Evolutionary conservation across 1,139 yeast genomes (phyloP).

Genomic region (Sugiyamaella novakii): DNA sequence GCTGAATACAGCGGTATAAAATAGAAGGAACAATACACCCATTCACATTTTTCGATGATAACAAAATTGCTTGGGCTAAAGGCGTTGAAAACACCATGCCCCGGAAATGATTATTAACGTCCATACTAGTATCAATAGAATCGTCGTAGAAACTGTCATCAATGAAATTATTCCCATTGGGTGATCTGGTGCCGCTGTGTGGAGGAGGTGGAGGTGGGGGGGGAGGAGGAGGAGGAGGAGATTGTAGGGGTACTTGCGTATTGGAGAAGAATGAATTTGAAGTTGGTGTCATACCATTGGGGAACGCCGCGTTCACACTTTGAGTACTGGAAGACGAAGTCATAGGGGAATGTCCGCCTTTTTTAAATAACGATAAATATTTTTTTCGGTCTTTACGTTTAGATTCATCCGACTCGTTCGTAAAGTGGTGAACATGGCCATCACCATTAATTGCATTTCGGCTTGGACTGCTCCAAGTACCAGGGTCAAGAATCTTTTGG

Average conservation of each 20-base stretch:
- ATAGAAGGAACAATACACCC: slow-evolving; percentile 66
- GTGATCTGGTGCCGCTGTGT: slow-evolving; percentile 5
- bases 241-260: neutral
- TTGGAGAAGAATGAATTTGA: neutral
- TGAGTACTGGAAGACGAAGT: slow-evolving; percentile 7
- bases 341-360: slow-evolving; percentile 16
- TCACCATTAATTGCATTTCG: slow-evolving; percentile 2
- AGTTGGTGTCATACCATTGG: slow-evolving; percentile 1
- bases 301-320: slow-evolving; percentile 11
- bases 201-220: slow-evolving; percentile 8
- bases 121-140: slow-evolving; percentile 10
- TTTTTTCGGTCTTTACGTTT: slow-evolving; percentile 16
- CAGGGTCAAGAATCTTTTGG: slow-evolving; percentile 24
- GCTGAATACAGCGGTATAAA: slow-evolving; percentile 73
- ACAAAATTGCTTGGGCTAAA: slow-evolving; percentile 53
- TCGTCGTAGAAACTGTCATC: slow-evolving; percentile 10
- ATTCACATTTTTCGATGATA: slow-evolving; percentile 48
- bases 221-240: slow-evolving; percentile 5
- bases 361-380: slow-evolving; percentile 9
- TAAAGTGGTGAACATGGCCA: neutral
- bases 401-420: slow-evolving; percentile 11
- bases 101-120: neutral
- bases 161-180: neutral
- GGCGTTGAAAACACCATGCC: slow-evolving; percentile 8
- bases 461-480: slow-evolving; percentile 19